Evolutionary conservation across 495 filamentous ascomycete species (phyloP), one percentile per base, ranked within the genome.

Genomic region (Staphylotrichum longicolle): DNA sequence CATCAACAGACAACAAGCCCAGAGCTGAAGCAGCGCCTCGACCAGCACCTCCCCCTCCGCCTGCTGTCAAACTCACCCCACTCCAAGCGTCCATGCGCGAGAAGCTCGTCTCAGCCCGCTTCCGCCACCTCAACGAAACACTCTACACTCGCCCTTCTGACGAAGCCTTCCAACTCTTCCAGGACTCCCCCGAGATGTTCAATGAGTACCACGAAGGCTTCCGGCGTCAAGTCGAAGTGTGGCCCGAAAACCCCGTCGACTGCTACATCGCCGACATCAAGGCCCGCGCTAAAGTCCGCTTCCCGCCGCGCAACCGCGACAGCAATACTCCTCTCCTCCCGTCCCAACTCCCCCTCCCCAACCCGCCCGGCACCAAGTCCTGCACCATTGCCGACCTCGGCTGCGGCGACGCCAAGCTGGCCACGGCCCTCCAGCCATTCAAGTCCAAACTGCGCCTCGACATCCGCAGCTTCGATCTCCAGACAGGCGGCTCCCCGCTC

Each of bases 221-320:
- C 82, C 87, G 93, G 1, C 87, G 90, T 33, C 94, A 98, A 77
- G 94, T 98, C 54, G 87, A 88, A 56, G 87, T 89, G 2, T 98
- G 94, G 94, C 94, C 94, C 40, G 89, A 93, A 60, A 98, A 98
- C 76, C 94, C 94, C 0, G 90, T 98, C 15, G 87, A 96, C 64
- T 82, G 80, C 27, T 96, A 94, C 74, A 86, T 96, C 66, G 58
- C 73, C 27, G 75, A 84, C 33, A 82, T 97, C 60, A 82, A 84
- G 20, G 65, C 73, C 41, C 83, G 92, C 70, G 74, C 41, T 62
- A 77, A 69, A 46, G 54, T 71, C 41, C 68, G 70, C 41, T 60
- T 62, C 30, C 50, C 62, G 45, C 75, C 77, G 42, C 71, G 80
- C 61, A 72, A 80, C 54, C 60, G 33, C 15, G 32, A 47, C 27